A percentile compares a stretch with the other conserved stretches of the same genome.
Evolutionary conservation across 371 early-diverging fungal genomes (phyloP).

Genomic region (Capillidium heterosporum): DNA sequence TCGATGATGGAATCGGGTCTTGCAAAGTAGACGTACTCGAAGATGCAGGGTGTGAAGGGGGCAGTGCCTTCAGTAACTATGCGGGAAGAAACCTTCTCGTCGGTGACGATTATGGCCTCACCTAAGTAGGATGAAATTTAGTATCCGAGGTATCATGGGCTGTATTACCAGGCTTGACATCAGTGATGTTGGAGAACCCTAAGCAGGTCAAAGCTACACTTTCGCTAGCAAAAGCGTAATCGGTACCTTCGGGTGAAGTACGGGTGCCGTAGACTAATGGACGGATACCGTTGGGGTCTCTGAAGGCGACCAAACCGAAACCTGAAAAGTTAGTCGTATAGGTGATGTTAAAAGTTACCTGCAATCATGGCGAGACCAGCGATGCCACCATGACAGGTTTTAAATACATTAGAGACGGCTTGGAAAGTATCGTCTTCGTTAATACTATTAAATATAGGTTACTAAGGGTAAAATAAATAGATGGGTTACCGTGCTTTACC

Average conservation of each 20-base stretch:
- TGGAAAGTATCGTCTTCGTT: conserved; percentile 92
- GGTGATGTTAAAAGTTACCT: conserved; percentile 17
- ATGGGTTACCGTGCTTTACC: conserved; percentile 63
- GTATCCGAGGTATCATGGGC: background rate
- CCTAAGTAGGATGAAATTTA: conserved; percentile 13
- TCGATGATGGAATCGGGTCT: conserved; percentile 95
- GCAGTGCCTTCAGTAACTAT: conserved; percentile 22
- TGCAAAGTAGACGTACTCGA: conserved; percentile 97
- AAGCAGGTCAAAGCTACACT: conserved; percentile 80
- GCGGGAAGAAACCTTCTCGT: conserved; percentile 29
- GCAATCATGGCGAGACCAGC: conserved; percentile 93
- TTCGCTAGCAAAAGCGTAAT: conserved; percentile 94
- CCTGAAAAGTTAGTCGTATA: conserved; percentile 13
- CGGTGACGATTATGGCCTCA: conserved; percentile 81
- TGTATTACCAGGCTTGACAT: conserved; percentile 58
- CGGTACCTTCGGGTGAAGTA: conserved; percentile 31
- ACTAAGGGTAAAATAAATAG: background rate
- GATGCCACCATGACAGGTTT: conserved; percentile 76
- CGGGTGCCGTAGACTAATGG: conserved; percentile 84
- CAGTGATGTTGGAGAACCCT: conserved; percentile 70
- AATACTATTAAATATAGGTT: conserved; percentile 28
- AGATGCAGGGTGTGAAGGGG: conserved; percentile 80
- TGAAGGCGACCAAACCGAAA: conserved; percentile 75
- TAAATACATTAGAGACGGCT: conserved; percentile 67
- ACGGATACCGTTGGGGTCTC: conserved; percentile 90